phyloP scores from a whole-genome alignment of 192 early-diverging fungal species.

The Powellomyces hirtus region DNA sequence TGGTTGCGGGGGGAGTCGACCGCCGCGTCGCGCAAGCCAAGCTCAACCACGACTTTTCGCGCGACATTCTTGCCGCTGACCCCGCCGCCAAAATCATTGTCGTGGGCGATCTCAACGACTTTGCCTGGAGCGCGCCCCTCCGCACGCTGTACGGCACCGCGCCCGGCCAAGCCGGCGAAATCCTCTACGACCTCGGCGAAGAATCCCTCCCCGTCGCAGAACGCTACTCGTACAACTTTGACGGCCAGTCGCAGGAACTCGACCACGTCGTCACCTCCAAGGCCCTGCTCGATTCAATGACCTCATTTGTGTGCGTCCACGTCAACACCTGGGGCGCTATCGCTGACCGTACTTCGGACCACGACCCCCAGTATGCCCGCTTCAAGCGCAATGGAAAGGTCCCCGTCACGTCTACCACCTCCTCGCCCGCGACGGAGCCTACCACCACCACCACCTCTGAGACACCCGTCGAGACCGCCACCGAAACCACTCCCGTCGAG shows the following conservation, averaged over 20 bases:
- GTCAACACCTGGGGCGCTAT: slow-evolving; percentile 21
- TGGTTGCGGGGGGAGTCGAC: background rate
- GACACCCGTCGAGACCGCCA: background rate
- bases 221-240: slow-evolving; percentile 24
- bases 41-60: slow-evolving; percentile 10
- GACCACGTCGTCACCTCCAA: slow-evolving; percentile 16
- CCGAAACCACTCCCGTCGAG: background rate
- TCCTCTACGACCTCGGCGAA: slow-evolving; percentile 9
- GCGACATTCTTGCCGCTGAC: background rate
- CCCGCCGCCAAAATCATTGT: slow-evolving; percentile 12
- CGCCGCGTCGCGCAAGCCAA: slow-evolving; percentile 1
- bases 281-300: background rate
- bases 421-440: background rate
- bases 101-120: slow-evolving; percentile 21
- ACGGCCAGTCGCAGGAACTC: slow-evolving; percentile 19
- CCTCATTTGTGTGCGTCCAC: slow-evolving; percentile 1
- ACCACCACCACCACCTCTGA: slow-evolving; percentile 7
- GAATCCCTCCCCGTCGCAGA: slow-evolving; percentile 11
- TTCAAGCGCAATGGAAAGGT: background rate
- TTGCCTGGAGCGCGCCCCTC: slow-evolving; percentile 12
- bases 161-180: background rate
- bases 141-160: background rate
- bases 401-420: background rate
- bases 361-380: slow-evolving; percentile 16
- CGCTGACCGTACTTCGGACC: slow-evolving; percentile 13